Percentiles rank a stretch among this genome's conserved stretches.
phyloP scores from a whole-genome alignment of 208 protist species.

The Leishmania guyanensis region DNA sequence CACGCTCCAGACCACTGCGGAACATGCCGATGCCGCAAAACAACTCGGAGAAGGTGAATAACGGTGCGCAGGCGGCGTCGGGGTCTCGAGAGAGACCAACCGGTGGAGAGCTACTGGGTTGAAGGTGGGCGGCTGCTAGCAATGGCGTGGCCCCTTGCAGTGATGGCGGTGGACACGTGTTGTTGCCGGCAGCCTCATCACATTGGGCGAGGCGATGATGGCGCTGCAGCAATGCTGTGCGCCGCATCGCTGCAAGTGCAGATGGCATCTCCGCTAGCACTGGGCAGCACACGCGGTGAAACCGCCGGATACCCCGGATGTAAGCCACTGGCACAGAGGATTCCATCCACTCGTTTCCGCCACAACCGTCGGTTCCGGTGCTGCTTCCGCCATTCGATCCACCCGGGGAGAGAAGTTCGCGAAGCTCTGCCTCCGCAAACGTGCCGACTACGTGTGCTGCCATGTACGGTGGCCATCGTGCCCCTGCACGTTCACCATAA shows the following conservation, averaged over 20 bases:
- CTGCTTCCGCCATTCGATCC: not conserved
- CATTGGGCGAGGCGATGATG: not conserved
- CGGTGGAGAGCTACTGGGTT: not conserved
- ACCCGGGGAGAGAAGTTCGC: not conserved
- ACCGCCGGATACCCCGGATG: conserved; percentile 46
- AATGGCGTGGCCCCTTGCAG: not conserved
- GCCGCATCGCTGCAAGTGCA: conserved; percentile 34
- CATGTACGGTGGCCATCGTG: conserved; percentile 29
- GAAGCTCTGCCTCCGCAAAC: conserved; percentile 10
- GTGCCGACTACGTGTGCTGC: conserved; percentile 30
- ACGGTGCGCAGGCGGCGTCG: not conserved
- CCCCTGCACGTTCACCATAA: not conserved
- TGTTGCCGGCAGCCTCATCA: not conserved
- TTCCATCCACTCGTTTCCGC: not conserved
- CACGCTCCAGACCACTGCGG: conserved; percentile 58
- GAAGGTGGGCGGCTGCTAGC: not conserved
- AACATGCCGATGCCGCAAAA: conserved; percentile 92
- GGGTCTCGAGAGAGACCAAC: not conserved
- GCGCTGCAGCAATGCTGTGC: conserved; percentile 9
- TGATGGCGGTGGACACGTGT: not conserved
- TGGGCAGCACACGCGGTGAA: conserved; percentile 48
- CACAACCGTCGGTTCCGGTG: not conserved
- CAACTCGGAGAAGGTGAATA: conserved; percentile 84
- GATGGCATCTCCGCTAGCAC: conserved; percentile 30
- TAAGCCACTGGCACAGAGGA: conserved; percentile 29